Conservation (phyloP, 805 yeast genomes). For the Blastobotrys chiropterorum region DNA sequence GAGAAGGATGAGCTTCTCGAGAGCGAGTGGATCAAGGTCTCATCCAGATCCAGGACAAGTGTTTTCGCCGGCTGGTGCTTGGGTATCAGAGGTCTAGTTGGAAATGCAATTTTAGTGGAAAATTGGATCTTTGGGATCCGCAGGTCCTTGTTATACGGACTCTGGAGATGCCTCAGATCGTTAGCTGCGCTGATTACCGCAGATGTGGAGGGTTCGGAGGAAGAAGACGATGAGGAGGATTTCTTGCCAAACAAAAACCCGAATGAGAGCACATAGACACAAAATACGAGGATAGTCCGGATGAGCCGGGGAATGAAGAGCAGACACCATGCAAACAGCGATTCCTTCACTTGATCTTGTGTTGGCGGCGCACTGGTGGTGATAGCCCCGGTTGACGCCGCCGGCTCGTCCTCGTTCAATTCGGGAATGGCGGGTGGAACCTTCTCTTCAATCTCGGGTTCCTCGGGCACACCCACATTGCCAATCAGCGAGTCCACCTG, state of each 20-base stretch:
- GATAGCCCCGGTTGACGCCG: no score
- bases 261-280: neutral
- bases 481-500: slow-evolving; percentile 25
- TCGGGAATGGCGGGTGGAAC: slow-evolving; percentile 3
- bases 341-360: neutral
- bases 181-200: neutral
- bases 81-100: slow-evolving; percentile 19
- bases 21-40: slow-evolving; percentile 87
- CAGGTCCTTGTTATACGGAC: slow-evolving; percentile 8
- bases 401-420: slow-evolving; percentile 6
- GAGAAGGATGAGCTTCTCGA: slow-evolving; percentile 48
- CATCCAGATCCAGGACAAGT: slow-evolving; percentile 84
- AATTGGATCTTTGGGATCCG: neutral
- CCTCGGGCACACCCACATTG: slow-evolving; percentile 9
- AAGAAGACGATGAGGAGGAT: neutral
- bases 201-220: neutral
- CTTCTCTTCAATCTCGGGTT: neutral
- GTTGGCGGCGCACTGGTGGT: neutral
- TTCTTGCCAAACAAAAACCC: neutral
- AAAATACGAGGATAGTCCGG: neutral
- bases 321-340: neutral
- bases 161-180: slow-evolving; percentile 8
- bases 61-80: slow-evolving; percentile 44
- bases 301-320: neutral
- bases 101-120: slow-evolving; percentile 5